These are phyloP conservation scores for Xylaria sp. DNA, from an alignment of 2,329 filamentous ascomycete species.

Conservation along the genomic window DNA sequence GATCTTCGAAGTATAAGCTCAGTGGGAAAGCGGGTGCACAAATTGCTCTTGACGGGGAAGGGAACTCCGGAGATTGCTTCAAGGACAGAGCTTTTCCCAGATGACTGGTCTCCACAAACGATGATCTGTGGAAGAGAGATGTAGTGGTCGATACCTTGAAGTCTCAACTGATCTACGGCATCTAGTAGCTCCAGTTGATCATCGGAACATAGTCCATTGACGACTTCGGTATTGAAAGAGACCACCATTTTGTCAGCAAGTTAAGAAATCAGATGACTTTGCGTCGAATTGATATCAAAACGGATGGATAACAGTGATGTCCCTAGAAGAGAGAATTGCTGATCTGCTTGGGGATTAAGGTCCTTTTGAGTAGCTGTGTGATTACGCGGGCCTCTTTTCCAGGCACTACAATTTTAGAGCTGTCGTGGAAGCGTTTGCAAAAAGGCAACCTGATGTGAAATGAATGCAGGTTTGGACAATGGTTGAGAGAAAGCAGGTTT, in stretches of 20 bases:
- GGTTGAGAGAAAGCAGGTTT: neutral
- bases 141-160: slow-evolving; percentile 50
- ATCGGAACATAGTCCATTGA: slow-evolving; percentile 42
- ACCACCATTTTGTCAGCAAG: slow-evolving; percentile 37
- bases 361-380: neutral
- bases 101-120: slow-evolving; percentile 69
- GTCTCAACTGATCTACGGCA: slow-evolving; percentile 53
- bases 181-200: slow-evolving; percentile 54
- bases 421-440: neutral
- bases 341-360: neutral
- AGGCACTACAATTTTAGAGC: neutral
- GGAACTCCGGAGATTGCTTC: slow-evolving; percentile 70
- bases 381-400: neutral
- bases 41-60: slow-evolving; percentile 66
- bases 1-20: slow-evolving; percentile 66
- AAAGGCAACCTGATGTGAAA: neutral
- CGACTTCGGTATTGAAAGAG: slow-evolving; percentile 40
- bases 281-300: neutral
- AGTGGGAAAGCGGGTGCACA: slow-evolving; percentile 72
- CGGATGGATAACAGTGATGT: neutral
- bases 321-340: neutral
- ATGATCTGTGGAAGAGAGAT: slow-evolving; percentile 60
- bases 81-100: slow-evolving; percentile 72
- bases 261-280: neutral
- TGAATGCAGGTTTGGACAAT: neutral